Percentiles rank a stretch among this genome's conserved stretches.
Conservation (phyloP, 371 early-diverging fungal genomes). For the Circinella minor region DNA sequence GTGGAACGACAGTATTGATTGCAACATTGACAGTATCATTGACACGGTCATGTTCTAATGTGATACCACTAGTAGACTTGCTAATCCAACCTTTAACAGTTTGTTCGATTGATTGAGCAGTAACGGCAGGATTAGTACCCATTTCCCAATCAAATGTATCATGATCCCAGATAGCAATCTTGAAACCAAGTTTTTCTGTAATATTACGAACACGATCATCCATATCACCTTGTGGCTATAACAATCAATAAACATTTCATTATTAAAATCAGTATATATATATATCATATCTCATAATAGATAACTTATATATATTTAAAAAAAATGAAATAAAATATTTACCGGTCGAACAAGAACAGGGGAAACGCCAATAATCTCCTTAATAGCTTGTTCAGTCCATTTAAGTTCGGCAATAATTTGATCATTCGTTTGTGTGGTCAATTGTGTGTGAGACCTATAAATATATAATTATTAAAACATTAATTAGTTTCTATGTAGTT, state of each 20-base stretch:
- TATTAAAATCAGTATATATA: no score
- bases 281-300: no score
- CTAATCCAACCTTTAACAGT: conserved; percentile 27
- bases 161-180: conserved; percentile 28
- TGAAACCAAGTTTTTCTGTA: conserved; percentile 50
- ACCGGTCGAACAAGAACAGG: conserved; percentile 31
- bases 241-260: no score
- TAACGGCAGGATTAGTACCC: conserved; percentile 7
- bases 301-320: no score
- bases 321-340: conserved; percentile 7
- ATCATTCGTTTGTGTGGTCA: conserved; percentile 59
- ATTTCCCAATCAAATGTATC: conserved; percentile 27
- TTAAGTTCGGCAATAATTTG: conserved; percentile 67
- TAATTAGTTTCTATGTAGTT: neutral
- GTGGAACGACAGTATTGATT: conserved; percentile 45
- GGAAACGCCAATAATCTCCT: conserved; percentile 54
- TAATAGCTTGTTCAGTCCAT: conserved; percentile 61
- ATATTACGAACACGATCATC: conserved; percentile 61
- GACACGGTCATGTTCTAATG: conserved; percentile 48
- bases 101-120: conserved; percentile 24
- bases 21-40: conserved; percentile 47
- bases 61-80: conserved; percentile 42
- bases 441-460: conserved; percentile 43
- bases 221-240: conserved; percentile 60
- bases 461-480: neutral